Percentiles rank a stretch among this genome's conserved stretches.
Evolutionary conservation across 805 yeast species (phyloP).

Genomic region (Candida argentea): DNA sequence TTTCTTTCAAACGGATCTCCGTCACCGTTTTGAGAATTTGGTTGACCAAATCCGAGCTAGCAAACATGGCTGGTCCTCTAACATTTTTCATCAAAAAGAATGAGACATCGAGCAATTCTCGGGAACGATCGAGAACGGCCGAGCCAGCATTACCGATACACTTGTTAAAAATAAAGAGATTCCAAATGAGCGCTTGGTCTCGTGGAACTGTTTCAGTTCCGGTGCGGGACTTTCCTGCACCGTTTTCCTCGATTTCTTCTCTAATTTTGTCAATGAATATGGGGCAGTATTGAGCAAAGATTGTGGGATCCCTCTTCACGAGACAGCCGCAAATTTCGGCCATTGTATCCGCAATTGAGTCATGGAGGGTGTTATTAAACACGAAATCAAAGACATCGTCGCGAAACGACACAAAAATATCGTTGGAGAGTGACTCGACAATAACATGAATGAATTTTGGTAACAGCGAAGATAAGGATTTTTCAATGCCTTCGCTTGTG

Average conservation of each 20-base stretch:
- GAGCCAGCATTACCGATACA: constrained; percentile 59
- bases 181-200: constrained; percentile 69
- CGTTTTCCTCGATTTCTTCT: constrained; percentile 63
- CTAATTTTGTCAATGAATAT: constrained; percentile 43
- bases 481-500: constrained; percentile 40
- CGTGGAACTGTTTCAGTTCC: constrained; percentile 61
- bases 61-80: constrained; percentile 56
- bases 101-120: constrained; percentile 39
- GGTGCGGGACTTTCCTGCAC: constrained; percentile 68
- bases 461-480: constrained; percentile 27
- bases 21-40: constrained; percentile 57
- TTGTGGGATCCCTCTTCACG: constrained; percentile 50
- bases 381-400: constrained; percentile 47
- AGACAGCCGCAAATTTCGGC: constrained; percentile 68
- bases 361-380: constrained; percentile 43
- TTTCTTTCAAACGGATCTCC: constrained; percentile 47
- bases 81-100: constrained; percentile 35
- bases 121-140: constrained; percentile 31
- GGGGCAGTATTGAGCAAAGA: constrained; percentile 33
- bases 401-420: constrained; percentile 37
- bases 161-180: constrained; percentile 60
- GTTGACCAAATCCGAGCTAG: constrained; percentile 54
- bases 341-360: constrained; percentile 50
- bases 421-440: constrained; percentile 52
- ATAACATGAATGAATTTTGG: constrained; percentile 26